Evolutionary conservation across 176 grass and related monocot genomes (phyloP).

Genomic region (Ampelocalamus luodianensis): DNA sequence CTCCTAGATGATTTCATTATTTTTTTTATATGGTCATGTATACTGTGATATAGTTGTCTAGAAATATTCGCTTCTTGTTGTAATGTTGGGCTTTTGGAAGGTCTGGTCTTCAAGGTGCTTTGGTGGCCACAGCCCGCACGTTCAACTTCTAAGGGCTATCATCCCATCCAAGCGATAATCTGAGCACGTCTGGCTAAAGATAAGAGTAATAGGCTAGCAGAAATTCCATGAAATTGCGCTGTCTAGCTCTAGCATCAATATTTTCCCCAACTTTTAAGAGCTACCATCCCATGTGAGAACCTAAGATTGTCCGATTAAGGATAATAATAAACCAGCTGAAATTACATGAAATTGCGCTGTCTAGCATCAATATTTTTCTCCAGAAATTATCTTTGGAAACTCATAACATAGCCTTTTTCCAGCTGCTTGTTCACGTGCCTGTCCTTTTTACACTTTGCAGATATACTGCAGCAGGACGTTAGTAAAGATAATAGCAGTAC

Average conservation of each 20-base stretch:
- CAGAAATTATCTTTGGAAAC: slow-evolving; percentile 10
- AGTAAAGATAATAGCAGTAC: not conserved
- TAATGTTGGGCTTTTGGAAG: slow-evolving; percentile 24
- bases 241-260: not conserved
- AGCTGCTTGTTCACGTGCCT: slow-evolving; percentile 15
- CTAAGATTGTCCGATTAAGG: not conserved
- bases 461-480: slow-evolving; percentile 11
- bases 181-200: not conserved
- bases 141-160: slow-evolving; percentile 15
- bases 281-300: not conserved
- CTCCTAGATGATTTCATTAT: not conserved
- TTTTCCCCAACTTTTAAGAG: not conserved
- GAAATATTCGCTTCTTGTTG: not conserved
- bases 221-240: not conserved
- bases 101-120: not conserved
- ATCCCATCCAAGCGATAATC: not conserved
- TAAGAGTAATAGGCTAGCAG: not conserved
- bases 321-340: not conserved
- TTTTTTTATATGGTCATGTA: not conserved
- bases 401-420: not conserved
- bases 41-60: not conserved
- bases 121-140: not conserved
- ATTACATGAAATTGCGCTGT: not conserved
- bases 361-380: slow-evolving; percentile 23
- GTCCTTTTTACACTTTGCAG: not conserved